These are phyloP conservation scores for Conticribra guillardii DNA, from an alignment of 108 stramenopile genomes.

Conservation along the genomic window DNA sequence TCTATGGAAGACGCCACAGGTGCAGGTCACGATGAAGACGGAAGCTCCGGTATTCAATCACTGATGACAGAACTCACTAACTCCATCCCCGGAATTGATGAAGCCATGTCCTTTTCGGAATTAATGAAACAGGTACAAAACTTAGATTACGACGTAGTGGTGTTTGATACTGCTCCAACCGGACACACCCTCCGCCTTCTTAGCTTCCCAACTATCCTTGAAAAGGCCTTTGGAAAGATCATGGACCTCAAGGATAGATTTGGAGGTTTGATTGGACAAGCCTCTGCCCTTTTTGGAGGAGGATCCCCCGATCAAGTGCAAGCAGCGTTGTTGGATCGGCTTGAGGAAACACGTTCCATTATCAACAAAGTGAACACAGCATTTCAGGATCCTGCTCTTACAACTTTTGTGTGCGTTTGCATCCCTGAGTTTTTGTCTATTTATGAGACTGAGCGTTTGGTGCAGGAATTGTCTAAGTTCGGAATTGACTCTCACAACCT, in stretches of 20 bases:
- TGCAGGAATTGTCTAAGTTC: conserved; percentile 98
- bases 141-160: conserved; percentile 96
- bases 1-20: conserved; percentile 67
- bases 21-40: conserved; percentile 67
- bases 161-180: conserved; percentile 99
- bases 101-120: conserved; percentile 98
- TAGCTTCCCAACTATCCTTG: conserved; percentile 95
- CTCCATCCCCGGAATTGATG: conserved; percentile 99
- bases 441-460: conserved; percentile 99
- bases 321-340: conserved; percentile 84
- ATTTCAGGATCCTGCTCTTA: conserved; percentile 96
- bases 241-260: conserved; percentile 97
- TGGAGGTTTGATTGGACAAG: conserved; percentile 94
- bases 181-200: conserved; percentile 98
- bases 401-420: conserved; percentile 99
- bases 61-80: conserved; percentile 94
- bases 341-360: conserved; percentile 92
- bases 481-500: conserved; percentile 99
- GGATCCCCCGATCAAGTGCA: conserved; percentile 78
- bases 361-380: conserved; percentile 95
- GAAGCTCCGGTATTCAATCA: conserved; percentile 67
- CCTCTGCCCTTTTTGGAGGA: conserved; percentile 89
- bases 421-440: conserved; percentile 99
- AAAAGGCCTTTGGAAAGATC: conserved; percentile 95
- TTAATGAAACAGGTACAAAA: conserved; percentile 96